Conservation (phyloP, 371 early-diverging fungal genomes). For the Rhizopus stolonifer region DNA sequence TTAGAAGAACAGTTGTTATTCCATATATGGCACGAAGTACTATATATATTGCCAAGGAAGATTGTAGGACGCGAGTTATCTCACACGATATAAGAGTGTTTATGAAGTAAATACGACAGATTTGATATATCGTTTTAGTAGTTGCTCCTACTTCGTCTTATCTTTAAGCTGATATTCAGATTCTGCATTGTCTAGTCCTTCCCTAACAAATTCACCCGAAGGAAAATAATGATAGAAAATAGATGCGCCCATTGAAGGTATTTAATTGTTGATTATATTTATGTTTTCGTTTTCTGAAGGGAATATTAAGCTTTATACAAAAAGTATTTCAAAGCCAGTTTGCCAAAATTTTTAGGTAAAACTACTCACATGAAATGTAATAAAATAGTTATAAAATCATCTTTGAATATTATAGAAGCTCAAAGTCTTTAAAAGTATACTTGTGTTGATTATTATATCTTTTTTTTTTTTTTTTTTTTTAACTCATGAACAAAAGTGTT, state of each 20-base stretch:
- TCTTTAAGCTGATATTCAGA: conserved; percentile 5
- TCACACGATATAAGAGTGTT: too few species aligned
- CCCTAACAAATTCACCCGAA: conserved; percentile 5
- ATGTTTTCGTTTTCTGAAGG: conserved; percentile 3
- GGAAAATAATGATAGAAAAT: conserved; percentile 7
- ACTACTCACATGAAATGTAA: conserved; percentile 3
- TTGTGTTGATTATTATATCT: conserved; percentile 2
- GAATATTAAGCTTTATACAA: conserved; percentile 3
- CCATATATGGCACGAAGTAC: too few species aligned
- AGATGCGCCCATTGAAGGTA: conserved; percentile 4
- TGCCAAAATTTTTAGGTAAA: conserved; percentile 1
- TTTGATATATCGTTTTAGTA: conserved; percentile 4
- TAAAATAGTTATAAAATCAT: conserved; percentile 2
- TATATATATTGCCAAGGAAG: too few species aligned
- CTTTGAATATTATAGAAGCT: conserved; percentile 3
- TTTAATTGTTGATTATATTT: background rate
- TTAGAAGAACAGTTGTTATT: too few species aligned
- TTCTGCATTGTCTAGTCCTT: conserved; percentile 1
- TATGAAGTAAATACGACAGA: too few species aligned
- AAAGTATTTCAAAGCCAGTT: conserved; percentile 1
- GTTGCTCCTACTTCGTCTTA: conserved; percentile 5
- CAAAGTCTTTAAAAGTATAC: conserved; percentile 6
- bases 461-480: conserved; percentile 3
- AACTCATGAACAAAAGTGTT: too few species aligned
- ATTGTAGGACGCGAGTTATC: too few species aligned